Evolutionary conservation across 345 rosid genomes (phyloP).

Genomic region (Salix brachista): DNA sequence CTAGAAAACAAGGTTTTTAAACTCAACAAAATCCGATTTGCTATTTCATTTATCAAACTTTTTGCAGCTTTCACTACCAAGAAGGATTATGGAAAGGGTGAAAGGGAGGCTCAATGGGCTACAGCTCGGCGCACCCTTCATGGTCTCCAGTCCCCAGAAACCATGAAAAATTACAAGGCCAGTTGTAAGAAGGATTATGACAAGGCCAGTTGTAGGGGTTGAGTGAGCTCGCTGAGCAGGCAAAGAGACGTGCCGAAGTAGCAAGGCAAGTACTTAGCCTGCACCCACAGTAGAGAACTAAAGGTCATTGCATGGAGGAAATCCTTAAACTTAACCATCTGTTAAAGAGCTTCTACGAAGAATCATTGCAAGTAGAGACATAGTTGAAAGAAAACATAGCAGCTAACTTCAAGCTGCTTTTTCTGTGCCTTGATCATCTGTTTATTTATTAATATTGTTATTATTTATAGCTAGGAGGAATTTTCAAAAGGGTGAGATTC

Average conservation of each 20-base stretch:
- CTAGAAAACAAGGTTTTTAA: constrained; percentile 44
- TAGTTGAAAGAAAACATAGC: not conserved
- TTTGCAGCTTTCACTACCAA: constrained; percentile 77
- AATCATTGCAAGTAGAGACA: not conserved
- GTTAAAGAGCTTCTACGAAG: not conserved
- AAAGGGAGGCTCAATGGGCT: constrained; percentile 95
- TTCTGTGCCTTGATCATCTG: not conserved
- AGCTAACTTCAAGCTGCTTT: not conserved
- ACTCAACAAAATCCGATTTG: not conserved
- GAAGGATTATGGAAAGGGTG: constrained; percentile 81
- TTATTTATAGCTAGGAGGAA: not conserved
- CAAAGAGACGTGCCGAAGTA: constrained; percentile 80
- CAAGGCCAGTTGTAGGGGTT: constrained; percentile 61
- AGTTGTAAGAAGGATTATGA: no score
- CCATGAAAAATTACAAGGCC: constrained; percentile 51
- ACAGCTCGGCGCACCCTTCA: constrained; percentile 74
- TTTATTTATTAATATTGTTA: no score
- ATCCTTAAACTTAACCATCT: not conserved
- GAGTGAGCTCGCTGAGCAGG: constrained; percentile 84
- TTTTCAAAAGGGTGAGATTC: not conserved
- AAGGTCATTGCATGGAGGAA: not conserved
- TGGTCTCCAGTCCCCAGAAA: constrained; percentile 69
- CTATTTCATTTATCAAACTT: not conserved
- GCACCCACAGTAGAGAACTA: not conserved
- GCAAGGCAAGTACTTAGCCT: constrained; percentile 49